These are phyloP conservation scores for Lachancea thermotolerans DNA, from an alignment of 805 yeast genomes.

Conservation along the genomic window DNA sequence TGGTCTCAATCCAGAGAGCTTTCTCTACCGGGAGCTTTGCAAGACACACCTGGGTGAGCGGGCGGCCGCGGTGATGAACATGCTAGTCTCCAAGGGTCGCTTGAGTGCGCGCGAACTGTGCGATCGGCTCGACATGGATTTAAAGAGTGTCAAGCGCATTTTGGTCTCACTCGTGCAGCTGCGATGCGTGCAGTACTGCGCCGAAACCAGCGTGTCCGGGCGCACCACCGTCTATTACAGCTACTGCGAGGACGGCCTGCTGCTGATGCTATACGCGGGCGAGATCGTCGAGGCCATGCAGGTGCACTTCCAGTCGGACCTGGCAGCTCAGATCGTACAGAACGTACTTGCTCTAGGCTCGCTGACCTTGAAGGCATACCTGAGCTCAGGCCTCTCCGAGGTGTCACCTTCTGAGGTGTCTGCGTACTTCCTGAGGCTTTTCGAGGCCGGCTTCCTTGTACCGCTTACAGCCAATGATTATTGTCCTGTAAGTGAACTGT, in stretches of 20 bases:
- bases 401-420: conserved; percentile 20
- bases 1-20: conserved; percentile 58
- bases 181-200: conserved; percentile 65
- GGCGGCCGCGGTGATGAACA: conserved; percentile 56
- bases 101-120: conserved; percentile 50
- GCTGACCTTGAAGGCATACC: conserved; percentile 49
- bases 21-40: conserved; percentile 47
- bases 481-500: conserved; percentile 34
- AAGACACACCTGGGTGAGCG: conserved; percentile 61
- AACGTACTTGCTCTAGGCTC: conserved; percentile 67
- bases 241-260: conserved; percentile 57
- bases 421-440: conserved; percentile 38
- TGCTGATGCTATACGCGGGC: conserved; percentile 66
- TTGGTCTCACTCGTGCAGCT: conserved; percentile 75
- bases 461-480: conserved; percentile 39
- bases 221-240: conserved; percentile 42
- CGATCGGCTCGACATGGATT: conserved; percentile 38
- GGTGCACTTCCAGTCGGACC: conserved; percentile 23
- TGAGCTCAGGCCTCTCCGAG: conserved; percentile 23
- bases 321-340: conserved; percentile 47
- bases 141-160: conserved; percentile 49
- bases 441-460: conserved; percentile 43
- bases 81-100: conserved; percentile 63
- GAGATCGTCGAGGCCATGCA: conserved; percentile 55
- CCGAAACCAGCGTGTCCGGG: conserved; percentile 32